These are phyloP conservation scores for Ophiostoma populinum DNA, from an alignment of 2,329 filamentous ascomycete species.

Conservation along the genomic window DNA sequence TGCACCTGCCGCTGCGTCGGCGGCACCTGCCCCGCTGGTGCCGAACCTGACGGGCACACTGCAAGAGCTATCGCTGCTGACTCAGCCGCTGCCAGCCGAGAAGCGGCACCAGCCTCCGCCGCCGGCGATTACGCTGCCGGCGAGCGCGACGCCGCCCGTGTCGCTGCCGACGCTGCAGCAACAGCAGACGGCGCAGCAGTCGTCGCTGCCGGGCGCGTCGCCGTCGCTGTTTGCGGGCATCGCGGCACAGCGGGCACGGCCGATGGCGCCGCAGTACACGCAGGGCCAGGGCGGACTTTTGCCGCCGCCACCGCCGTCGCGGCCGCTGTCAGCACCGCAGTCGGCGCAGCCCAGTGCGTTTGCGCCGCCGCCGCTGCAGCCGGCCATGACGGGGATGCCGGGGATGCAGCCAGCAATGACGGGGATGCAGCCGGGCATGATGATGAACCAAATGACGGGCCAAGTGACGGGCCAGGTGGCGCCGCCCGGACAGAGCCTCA, in stretches of 20 bases:
- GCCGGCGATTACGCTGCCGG: slow-evolving; percentile 17
- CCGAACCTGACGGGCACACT: slow-evolving; percentile 49
- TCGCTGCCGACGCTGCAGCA: slow-evolving; percentile 13
- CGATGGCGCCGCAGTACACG: slow-evolving; percentile 47
- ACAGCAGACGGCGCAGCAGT: slow-evolving; percentile 16
- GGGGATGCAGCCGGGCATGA: slow-evolving; percentile 7
- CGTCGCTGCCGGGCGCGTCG: slow-evolving; percentile 32
- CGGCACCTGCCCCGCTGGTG: slow-evolving; percentile 18
- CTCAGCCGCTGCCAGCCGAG: slow-evolving; percentile 33
- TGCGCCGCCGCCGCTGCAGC: slow-evolving; percentile 55
- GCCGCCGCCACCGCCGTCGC: slow-evolving; percentile 51
- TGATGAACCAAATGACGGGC: slow-evolving; percentile 60
- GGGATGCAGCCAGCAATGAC: slow-evolving; percentile 35
- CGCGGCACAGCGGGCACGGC: slow-evolving; percentile 45
- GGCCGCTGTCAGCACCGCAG: slow-evolving; percentile 76
- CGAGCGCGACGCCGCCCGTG: slow-evolving; percentile 17
- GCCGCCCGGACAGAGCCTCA: slow-evolving; percentile 58
- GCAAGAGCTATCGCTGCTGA: slow-evolving; percentile 38
- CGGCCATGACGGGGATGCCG: slow-evolving; percentile 71
- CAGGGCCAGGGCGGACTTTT: slow-evolving; percentile 45
- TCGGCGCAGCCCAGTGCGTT: slow-evolving; percentile 61
- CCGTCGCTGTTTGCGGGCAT: slow-evolving; percentile 39
- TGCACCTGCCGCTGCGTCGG: too few relatives aligned
- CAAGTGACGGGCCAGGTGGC: slow-evolving; percentile 40
- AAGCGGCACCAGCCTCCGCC: slow-evolving; percentile 18